Conservation (phyloP, 2,329 filamentous ascomycete species). For the Apiospora koreana region DNA sequence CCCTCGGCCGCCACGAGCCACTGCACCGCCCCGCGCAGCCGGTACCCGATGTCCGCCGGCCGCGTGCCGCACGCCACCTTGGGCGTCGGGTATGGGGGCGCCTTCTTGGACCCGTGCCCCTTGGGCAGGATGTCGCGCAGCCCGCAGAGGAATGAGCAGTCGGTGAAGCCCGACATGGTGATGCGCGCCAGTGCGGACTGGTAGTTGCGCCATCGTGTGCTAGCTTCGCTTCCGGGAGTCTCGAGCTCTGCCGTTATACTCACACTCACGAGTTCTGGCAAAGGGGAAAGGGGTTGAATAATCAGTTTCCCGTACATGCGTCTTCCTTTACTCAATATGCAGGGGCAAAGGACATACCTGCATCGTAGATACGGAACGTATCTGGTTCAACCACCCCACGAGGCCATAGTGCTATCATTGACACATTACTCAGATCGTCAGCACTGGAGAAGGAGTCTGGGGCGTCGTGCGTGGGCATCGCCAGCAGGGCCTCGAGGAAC, state of each 20-base stretch:
- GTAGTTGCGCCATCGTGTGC: constrained; percentile 20
- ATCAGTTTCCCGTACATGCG: too few species aligned
- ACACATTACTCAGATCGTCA: not conserved
- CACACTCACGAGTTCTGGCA: not conserved
- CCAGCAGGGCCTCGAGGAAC: not conserved
- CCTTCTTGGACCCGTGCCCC: constrained; percentile 11
- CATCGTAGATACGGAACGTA: not conserved
- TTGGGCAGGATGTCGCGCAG: constrained; percentile 19
- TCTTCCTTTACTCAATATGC: not conserved
- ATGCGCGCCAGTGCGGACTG: constrained; percentile 19
- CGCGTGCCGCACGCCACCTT: not conserved
- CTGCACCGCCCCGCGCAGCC: not conserved
- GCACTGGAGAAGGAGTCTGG: not conserved
- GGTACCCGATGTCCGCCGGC: not conserved
- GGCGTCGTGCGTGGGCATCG: not conserved
- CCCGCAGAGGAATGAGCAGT: constrained; percentile 17
- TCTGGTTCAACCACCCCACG: not conserved
- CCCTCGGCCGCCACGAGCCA: not conserved
- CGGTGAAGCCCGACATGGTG: constrained; percentile 15
- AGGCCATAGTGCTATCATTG: not conserved
- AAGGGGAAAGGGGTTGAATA: not conserved
- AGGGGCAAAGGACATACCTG: not conserved
- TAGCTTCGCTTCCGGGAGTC: constrained; percentile 12
- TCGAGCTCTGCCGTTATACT: constrained; percentile 14
- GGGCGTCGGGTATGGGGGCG: constrained; percentile 16